phyloP scores from a whole-genome alignment of 129 eudicot genomes.

The Ambrosia trifida region DNA sequence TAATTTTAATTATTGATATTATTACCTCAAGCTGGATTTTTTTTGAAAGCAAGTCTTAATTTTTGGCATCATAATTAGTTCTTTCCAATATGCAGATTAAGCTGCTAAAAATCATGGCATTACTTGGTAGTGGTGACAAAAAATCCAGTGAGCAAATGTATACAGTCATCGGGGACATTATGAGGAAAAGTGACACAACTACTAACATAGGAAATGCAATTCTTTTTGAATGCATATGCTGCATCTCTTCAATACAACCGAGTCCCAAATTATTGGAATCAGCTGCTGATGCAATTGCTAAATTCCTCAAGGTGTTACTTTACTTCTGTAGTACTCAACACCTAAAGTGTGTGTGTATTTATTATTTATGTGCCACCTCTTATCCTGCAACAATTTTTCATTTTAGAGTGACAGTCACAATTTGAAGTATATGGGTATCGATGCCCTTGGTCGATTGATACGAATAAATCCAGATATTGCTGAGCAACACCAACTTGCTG shows the following conservation, averaged over 20 bases:
- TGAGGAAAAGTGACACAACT: slow-evolving; percentile 81
- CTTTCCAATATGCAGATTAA: slow-evolving; percentile 65
- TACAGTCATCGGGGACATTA: slow-evolving; percentile 86
- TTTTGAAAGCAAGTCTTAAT: background rate
- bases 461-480: slow-evolving; percentile 92
- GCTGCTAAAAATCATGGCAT: slow-evolving; percentile 73
- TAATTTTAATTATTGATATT: background rate
- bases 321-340: background rate
- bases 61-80: slow-evolving; percentile 3
- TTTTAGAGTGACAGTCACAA: slow-evolving; percentile 96
- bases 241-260: slow-evolving; percentile 76
- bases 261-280: slow-evolving; percentile 85
- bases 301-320: slow-evolving; percentile 67
- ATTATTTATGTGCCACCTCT: slow-evolving; percentile 23
- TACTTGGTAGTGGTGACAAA: slow-evolving; percentile 94
- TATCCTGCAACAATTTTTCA: slow-evolving; percentile 9
- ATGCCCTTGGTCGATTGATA: slow-evolving; percentile 94
- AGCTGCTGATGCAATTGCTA: slow-evolving; percentile 93
- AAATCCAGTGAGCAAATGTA: slow-evolving; percentile 94
- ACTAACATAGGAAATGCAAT: slow-evolving; percentile 97
- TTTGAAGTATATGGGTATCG: slow-evolving; percentile 94
- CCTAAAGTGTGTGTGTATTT: background rate
- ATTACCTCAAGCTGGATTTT: background rate
- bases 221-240: slow-evolving; percentile 92
- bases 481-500: slow-evolving; percentile 99